These are phyloP conservation scores for Rhizophagus clarus DNA, from an alignment of 192 early-diverging fungal species.

Conservation along the genomic window DNA sequence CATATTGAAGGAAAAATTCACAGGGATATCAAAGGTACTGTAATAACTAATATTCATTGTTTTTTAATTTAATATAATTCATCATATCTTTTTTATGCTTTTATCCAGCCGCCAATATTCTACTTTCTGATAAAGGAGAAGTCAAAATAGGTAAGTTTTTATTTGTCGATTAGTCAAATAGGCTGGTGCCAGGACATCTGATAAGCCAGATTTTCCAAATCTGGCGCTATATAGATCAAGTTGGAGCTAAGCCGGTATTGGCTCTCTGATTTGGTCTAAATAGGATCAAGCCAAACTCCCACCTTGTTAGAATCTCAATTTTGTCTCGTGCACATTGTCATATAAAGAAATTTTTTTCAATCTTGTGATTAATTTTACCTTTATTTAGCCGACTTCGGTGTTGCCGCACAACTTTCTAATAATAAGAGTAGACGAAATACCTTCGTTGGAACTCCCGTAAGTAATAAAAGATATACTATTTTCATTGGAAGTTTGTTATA, in stretches of 20 bases:
- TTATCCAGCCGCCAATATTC: conserved; percentile 77
- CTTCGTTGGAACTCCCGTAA: conserved; percentile 94
- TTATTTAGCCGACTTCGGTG: conserved; percentile 91
- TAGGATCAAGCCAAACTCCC: too few relatives aligned
- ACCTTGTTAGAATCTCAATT: too few relatives aligned
- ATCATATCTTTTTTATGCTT: neutral
- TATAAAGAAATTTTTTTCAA: too few relatives aligned
- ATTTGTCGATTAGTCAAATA: neutral
- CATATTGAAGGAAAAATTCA: conserved; percentile 91
- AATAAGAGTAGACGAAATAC: conserved; percentile 69
- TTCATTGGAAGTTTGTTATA: neutral
- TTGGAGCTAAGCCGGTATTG: too few relatives aligned
- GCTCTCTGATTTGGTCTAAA: too few relatives aligned
- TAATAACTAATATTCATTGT: neutral
- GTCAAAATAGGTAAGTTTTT: conserved; percentile 45
- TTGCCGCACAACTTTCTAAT: conserved; percentile 78
- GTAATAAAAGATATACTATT: conserved; percentile 15
- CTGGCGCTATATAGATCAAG: too few relatives aligned
- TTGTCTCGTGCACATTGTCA: too few relatives aligned
- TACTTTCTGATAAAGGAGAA: conserved; percentile 51
- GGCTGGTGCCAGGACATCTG: too few relatives aligned
- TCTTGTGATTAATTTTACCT: too few relatives aligned
- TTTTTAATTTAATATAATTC: neutral
- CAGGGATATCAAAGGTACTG: conserved; percentile 89
- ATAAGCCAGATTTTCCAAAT: too few relatives aligned